Percentiles rank a stretch among this genome's conserved stretches.
phyloP scores from a whole-genome alignment of 306 rosid species.

The Vicia sativa region DNA sequence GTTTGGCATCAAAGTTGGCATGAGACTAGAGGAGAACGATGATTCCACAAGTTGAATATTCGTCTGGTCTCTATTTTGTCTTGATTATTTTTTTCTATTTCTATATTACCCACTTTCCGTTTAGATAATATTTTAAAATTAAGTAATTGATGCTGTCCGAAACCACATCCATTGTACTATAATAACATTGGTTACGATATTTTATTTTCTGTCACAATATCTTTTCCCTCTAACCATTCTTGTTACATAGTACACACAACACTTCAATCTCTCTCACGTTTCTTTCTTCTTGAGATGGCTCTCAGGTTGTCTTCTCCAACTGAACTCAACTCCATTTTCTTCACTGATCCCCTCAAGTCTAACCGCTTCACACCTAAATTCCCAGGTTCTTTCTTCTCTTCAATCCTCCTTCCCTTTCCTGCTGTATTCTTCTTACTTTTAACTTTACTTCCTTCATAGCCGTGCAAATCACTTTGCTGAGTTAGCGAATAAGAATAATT shows the following conservation, averaged over 20 bases:
- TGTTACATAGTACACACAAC: neutral
- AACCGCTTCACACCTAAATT: constrained; percentile 55
- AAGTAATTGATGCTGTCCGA: neutral
- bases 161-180: neutral
- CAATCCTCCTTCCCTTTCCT: too few relatives aligned
- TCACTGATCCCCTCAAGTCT: constrained; percentile 66
- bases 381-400: constrained; percentile 54
- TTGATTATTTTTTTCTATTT: neutral
- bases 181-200: neutral
- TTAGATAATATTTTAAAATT: neutral
- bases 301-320: constrained; percentile 68
- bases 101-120: constrained; percentile 2
- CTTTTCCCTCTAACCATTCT: neutral
- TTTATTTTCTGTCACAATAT: neutral
- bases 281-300: constrained; percentile 54
- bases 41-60: neutral
- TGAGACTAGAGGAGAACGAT: neutral
- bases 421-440: too few relatives aligned
- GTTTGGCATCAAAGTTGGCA: too few relatives aligned
- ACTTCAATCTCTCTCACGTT: neutral
- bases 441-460: too few relatives aligned
- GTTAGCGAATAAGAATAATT: too few relatives aligned
- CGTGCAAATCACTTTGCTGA: too few relatives aligned
- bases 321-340: constrained; percentile 76
- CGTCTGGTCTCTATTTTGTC: constrained; percentile 12